These are phyloP conservation scores for Trametopsis cervina DNA, from an alignment of 768 basidiomycete genomes.

Conservation along the genomic window DNA sequence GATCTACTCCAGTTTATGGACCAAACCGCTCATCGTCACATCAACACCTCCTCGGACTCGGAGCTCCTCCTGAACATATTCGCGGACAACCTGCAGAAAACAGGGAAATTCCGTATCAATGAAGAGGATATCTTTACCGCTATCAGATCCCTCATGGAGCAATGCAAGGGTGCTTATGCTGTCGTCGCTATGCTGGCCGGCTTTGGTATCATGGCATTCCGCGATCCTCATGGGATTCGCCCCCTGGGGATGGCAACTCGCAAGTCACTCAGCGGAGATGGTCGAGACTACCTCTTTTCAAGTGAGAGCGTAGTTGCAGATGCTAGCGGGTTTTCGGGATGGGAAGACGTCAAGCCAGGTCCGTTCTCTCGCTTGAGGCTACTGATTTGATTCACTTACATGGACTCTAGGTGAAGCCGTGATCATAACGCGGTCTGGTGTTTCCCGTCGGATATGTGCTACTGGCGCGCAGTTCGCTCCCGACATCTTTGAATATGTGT, in stretches of 20 bases:
- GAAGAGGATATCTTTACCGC: constrained; percentile 99
- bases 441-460: constrained; percentile 70
- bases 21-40: constrained; percentile 92
- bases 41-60: constrained; percentile 98
- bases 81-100: constrained; percentile 95
- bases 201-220: constrained; percentile 95
- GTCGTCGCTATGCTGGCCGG: constrained; percentile 99
- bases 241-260: constrained; percentile 84
- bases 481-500: constrained; percentile 98
- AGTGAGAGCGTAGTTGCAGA: constrained; percentile 97
- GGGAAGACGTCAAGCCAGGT: constrained; percentile 94
- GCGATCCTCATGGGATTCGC: constrained; percentile 96
- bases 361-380: constrained; percentile 16
- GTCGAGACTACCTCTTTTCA: constrained; percentile 83
- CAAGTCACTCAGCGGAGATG: constrained; percentile 35
- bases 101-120: constrained; percentile 98
- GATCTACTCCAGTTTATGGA: constrained; percentile 91
- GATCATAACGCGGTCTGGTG: constrained; percentile 80
- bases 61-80: constrained; percentile 96
- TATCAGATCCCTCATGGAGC: constrained; percentile 80
- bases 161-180: constrained; percentile 90
- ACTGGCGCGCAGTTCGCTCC: constrained; percentile 78
- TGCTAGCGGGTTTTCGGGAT: constrained; percentile 83
- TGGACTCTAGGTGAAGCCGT: constrained; percentile 89
- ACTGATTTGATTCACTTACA: too few relatives aligned